Evolutionary conservation across 177 flowering plant species (phyloP), one percentile per base, ranked within the genome.

Genomic region (Vitis hybrid): DNA sequence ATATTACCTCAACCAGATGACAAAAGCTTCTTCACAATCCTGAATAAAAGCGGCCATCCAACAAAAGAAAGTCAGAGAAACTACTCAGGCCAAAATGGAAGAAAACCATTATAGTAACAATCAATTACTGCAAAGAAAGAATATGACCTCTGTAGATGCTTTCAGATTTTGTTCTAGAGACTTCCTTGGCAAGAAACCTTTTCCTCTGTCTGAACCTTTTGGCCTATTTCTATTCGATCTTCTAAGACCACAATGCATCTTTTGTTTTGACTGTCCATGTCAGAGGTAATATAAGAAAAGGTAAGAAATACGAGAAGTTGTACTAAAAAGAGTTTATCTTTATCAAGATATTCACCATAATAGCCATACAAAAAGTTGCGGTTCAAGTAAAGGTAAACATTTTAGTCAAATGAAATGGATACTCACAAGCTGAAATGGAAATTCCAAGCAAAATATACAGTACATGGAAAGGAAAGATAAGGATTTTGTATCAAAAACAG

Each of bases 241-340:
- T 70, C 61, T 66, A 63, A 78, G 75, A 57, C 78, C 76, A 76
- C 74, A 73, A 70, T 64, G 84, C 86, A 87, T 84, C 79, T 75
- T 78, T 79, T 68, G 76, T 48, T 70, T 74, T 69, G 73, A 79
- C 86, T 81, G 79, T 74, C 55, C 72, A 76, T 10, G 49, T 63
- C 58, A 68, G 16, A 5, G 45, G 8, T 39, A 39, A 39, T 39
- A 39, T 7, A 39, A 39, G 45, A 39, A 39, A 39, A 39, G 5
- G 45, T 39, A 39, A 39, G 45, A 39, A 39, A 39, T 7, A 39
- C 1, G 9, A 39, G 45, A 39, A 39, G 45, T 39, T 39, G 45
- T 39, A 39, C 45, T 39, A 39, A 39, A 39, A 39, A 39, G 45
- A 39, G 45, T 39, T 26, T 39, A 39, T 39, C 45, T 39, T 39